Conservation (phyloP, 345 rosid genomes). For the Eutrema yunnanense region DNA sequence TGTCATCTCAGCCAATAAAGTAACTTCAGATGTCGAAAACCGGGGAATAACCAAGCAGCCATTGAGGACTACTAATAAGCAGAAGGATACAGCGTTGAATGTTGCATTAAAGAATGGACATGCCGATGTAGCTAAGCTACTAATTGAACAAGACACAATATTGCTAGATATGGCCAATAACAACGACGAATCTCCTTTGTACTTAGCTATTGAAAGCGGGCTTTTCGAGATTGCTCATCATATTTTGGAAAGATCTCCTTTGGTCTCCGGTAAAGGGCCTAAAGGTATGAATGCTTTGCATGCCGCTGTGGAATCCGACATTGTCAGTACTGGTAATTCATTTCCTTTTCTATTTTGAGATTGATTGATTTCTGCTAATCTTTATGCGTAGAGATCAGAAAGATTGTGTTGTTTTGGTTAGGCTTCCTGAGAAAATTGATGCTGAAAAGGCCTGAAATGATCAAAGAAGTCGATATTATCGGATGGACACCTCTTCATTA, state of each 20-base stretch:
- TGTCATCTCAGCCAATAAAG: background rate
- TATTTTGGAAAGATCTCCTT: conserved; percentile 4
- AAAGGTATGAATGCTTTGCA: conserved; percentile 22
- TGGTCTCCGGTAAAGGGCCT: background rate
- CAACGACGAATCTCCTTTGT: conserved; percentile 18
- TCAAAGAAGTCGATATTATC: conserved; percentile 4
- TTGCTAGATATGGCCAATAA: background rate
- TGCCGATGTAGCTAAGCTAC: conserved; percentile 7
- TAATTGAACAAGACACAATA: conserved; percentile 10
- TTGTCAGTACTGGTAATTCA: background rate
- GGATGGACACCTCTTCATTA: conserved; percentile 28
- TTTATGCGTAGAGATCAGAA: background rate
- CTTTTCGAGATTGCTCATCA: background rate
- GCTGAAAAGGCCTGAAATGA: conserved; percentile 13
- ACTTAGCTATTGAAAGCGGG: conserved; percentile 28
- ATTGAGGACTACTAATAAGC: conserved; percentile 18
- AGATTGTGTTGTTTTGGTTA: background rate
- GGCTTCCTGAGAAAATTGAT: conserved; percentile 2
- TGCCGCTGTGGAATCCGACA: conserved; percentile 11
- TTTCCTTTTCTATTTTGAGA: background rate
- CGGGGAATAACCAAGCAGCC: background rate
- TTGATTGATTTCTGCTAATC: background rate
- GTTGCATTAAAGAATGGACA: conserved; percentile 27
- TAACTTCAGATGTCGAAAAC: conserved; percentile 14
- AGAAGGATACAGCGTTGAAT: conserved; percentile 20